phyloP scores from a whole-genome alignment of 305 asterid species.

The Fraxinus baroniana region DNA sequence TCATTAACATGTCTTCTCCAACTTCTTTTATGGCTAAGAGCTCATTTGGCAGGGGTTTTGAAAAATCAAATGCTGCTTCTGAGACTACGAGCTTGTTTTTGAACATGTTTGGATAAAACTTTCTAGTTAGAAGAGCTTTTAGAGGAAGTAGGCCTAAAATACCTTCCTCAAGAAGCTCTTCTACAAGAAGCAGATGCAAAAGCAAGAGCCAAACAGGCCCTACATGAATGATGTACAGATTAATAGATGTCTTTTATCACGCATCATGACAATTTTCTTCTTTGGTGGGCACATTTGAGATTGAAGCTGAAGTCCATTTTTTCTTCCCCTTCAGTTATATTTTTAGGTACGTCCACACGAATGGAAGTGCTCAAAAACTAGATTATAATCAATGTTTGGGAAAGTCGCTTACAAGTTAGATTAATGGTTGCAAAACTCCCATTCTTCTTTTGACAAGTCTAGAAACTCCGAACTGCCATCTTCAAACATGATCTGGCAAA shows the following conservation, averaged over 20 bases:
- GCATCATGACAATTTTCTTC: background rate
- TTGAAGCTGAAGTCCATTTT: background rate
- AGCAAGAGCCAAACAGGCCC: background rate
- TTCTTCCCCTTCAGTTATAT: background rate
- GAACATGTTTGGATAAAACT: background rate
- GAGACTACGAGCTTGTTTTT: background rate
- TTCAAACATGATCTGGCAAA: constrained; percentile 77
- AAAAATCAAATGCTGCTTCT: background rate
- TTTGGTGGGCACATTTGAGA: background rate
- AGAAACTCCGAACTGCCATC: constrained; percentile 65
- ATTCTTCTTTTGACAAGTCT: constrained; percentile 78
- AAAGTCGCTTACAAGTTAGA: constrained; percentile 41
- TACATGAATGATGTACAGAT: background rate
- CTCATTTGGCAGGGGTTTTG: background rate
- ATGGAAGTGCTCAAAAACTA: background rate
- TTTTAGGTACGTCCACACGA: background rate
- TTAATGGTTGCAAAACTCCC: constrained; percentile 66
- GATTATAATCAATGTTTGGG: background rate
- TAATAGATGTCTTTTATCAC: background rate
- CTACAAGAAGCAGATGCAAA: background rate
- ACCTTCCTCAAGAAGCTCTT: background rate
- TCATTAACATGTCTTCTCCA: background rate
- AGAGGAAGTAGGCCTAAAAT: background rate
- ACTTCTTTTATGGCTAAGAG: background rate
- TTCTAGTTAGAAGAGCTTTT: background rate